Percentiles rank a stretch among this genome's conserved stretches.
Evolutionary conservation across 345 rosid genomes (phyloP).

Genomic region (Syzygium aromaticum): DNA sequence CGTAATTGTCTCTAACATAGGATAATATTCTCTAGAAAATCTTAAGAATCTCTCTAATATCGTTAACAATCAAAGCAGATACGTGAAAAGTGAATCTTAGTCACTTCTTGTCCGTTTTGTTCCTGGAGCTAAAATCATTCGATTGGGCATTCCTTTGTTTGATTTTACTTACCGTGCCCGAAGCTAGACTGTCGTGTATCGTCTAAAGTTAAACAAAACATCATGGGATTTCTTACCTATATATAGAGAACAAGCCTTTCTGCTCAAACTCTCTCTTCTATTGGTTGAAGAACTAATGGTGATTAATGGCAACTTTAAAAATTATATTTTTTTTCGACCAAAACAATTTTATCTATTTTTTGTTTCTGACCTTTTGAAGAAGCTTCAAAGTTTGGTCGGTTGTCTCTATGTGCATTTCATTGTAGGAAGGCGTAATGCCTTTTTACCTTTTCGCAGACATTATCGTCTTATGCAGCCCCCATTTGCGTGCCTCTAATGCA

Average conservation of each 20-base stretch:
- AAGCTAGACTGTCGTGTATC: background rate
- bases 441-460: too few species aligned
- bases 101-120: background rate
- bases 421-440: too few species aligned
- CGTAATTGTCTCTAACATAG: too few species aligned
- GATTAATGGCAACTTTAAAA: background rate
- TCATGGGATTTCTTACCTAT: background rate
- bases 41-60: too few species aligned
- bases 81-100: background rate
- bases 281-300: background rate
- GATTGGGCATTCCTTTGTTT: background rate
- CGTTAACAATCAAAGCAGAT: background rate
- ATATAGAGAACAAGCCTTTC: background rate
- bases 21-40: too few species aligned
- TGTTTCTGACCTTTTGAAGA: too few species aligned
- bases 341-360: too few species aligned
- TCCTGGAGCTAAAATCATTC: background rate
- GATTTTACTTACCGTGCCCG: background rate
- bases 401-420: too few species aligned
- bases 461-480: too few species aligned
- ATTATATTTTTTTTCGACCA: too few species aligned
- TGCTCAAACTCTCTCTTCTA: background rate
- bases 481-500: too few species aligned
- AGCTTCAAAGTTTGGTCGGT: too few species aligned
- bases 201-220: background rate